Evolutionary conservation across 2,329 filamentous ascomycete genomes (phyloP).

Genomic region (Colletotrichum paranaense): DNA sequence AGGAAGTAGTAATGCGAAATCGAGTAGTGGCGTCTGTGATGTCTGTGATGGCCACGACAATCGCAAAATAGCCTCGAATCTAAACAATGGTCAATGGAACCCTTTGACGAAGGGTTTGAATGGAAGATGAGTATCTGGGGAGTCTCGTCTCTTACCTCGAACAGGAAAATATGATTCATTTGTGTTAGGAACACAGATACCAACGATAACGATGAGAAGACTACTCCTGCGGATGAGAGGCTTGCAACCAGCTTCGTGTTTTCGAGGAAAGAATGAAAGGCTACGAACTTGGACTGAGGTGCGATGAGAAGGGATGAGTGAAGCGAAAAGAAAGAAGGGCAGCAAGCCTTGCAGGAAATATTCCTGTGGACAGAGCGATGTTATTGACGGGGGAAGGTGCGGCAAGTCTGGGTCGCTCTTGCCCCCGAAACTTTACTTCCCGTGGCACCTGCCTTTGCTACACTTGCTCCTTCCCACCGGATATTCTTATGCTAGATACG

Average conservation of each 20-base stretch:
- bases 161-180: neutral
- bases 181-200: neutral
- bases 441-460: neutral
- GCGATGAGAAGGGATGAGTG: too few species aligned
- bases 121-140: neutral
- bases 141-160: neutral
- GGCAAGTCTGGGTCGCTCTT: neutral
- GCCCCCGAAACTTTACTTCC: neutral
- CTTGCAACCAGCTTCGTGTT: neutral
- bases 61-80: neutral
- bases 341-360: neutral
- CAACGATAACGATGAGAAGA: neutral
- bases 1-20: neutral
- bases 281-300: neutral
- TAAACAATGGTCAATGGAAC: neutral
- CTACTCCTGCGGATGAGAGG: neutral
- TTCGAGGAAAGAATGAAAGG: neutral
- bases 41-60: neutral
- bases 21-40: neutral
- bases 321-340: too few species aligned
- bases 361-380: neutral
- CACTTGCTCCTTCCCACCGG: neutral
- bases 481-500: constrained; percentile 12
- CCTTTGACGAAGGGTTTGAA: neutral
- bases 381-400: neutral